Percentiles rank a stretch among this genome's conserved stretches.
These are phyloP conservation scores for Canariomyces notabilis DNA, from an alignment of 2,329 filamentous ascomycete species.

Conservation along the genomic window DNA sequence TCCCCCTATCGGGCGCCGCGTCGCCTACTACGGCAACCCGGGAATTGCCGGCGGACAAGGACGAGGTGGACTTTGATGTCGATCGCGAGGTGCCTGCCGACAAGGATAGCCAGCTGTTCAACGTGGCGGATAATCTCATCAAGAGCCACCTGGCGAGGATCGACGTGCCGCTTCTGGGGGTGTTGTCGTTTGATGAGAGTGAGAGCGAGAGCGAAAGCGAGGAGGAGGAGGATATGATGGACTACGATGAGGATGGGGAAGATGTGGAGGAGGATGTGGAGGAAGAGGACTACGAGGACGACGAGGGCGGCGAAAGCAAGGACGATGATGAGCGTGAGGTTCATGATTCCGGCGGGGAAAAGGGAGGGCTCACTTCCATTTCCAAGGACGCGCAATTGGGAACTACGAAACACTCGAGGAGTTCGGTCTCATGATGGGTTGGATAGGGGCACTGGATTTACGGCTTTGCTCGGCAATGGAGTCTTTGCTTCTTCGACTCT, in stretches of 20 bases:
- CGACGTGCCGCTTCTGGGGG: constrained; percentile 42
- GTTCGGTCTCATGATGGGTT: constrained; percentile 11
- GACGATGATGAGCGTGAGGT: constrained; percentile 7
- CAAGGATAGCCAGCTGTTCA: constrained; percentile 40
- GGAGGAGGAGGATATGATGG: constrained; percentile 26
- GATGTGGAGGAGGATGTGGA: constrained; percentile 28
- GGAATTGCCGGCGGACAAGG: constrained; percentile 29
- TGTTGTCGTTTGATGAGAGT: constrained; percentile 41
- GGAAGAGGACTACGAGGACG: constrained; percentile 25
- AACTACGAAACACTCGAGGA: constrained; percentile 10
- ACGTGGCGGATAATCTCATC: constrained; percentile 43
- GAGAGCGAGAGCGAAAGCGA: constrained; percentile 38
- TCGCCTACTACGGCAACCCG: not conserved
- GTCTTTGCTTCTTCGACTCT: too few species aligned
- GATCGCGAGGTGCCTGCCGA: constrained; percentile 36
- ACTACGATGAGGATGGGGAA: constrained; percentile 26
- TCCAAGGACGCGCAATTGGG: constrained; percentile 14
- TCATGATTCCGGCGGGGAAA: not conserved
- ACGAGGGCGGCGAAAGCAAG: constrained; percentile 23
- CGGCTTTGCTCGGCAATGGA: too few species aligned
- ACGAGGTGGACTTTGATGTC: constrained; percentile 38
- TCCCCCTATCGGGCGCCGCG: constrained; percentile 7
- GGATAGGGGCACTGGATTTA: too few species aligned
- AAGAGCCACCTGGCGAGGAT: constrained; percentile 43
- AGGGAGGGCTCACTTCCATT: not conserved